phyloP scores from a whole-genome alignment of 768 basidiomycete genomes.

The Termitomyces sp. region DNA sequence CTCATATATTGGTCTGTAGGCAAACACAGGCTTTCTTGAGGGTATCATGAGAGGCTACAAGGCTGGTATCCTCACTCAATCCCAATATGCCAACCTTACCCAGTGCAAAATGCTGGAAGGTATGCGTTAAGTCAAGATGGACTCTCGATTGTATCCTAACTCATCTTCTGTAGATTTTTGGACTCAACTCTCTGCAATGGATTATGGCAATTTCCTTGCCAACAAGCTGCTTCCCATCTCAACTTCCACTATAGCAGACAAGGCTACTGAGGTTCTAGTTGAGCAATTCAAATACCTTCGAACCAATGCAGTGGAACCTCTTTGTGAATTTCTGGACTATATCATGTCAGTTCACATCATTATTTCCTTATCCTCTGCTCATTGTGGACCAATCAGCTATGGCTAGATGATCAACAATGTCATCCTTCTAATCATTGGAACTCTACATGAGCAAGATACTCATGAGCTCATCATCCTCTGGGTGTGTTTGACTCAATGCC shows the following conservation, averaged over 20 bases:
- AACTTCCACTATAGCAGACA: constrained; percentile 94
- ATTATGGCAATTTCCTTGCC: constrained; percentile 97
- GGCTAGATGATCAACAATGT: constrained; percentile 99
- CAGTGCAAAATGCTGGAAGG: constrained; percentile 99
- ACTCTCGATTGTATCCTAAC: neutral
- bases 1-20: constrained; percentile 38
- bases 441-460: constrained; percentile 94
- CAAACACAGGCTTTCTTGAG: constrained; percentile 73
- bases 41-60: constrained; percentile 91
- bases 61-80: constrained; percentile 84
- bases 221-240: constrained; percentile 93
- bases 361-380: neutral
- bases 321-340: constrained; percentile 94
- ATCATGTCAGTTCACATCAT: constrained; percentile 72
- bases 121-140: constrained; percentile 29
- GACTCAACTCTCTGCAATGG: constrained; percentile 92
- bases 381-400: constrained; percentile 53
- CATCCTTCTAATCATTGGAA: constrained; percentile 94
- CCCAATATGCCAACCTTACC: constrained; percentile 88
- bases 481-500: constrained; percentile 99
- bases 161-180: constrained; percentile 69
- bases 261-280: constrained; percentile 91
- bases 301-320: constrained; percentile 86
- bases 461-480: constrained; percentile 96
- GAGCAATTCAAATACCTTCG: constrained; percentile 96